A percentile compares a stretch with the other conserved stretches of the same genome.
Conservation (phyloP, 2,329 filamentous ascomycete genomes). For the Epicoccum sorghinum region DNA sequence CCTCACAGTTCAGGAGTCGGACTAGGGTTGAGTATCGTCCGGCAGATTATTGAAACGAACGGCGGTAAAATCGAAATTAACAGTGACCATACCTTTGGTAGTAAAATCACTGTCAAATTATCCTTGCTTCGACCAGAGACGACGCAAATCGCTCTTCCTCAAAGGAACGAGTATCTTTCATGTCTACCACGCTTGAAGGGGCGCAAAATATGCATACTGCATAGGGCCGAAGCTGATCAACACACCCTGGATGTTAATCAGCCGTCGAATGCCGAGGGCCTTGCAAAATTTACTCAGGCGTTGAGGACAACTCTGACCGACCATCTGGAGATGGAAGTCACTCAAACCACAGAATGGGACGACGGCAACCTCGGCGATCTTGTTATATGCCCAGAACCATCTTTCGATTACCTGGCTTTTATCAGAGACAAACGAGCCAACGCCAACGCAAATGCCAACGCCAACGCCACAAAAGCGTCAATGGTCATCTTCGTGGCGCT, state of each 20-base stretch:
- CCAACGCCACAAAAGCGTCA: constrained; percentile 20
- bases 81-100: constrained; percentile 25
- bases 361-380: constrained; percentile 30
- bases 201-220: constrained; percentile 36
- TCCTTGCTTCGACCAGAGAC: constrained; percentile 18
- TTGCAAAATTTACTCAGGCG: constrained; percentile 28
- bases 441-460: constrained; percentile 10
- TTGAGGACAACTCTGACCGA: constrained; percentile 29
- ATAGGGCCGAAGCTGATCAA: constrained; percentile 2
- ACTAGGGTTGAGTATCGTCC: constrained; percentile 39
- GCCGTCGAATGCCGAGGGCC: constrained; percentile 21
- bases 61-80: constrained; percentile 39
- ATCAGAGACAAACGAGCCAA: constrained; percentile 23
- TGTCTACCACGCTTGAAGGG: constrained; percentile 27
- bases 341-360: constrained; percentile 33
- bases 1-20: constrained; percentile 30
- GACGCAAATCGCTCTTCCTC: neutral
- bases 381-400: constrained; percentile 42
- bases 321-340: constrained; percentile 35
- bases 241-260: neutral
- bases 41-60: constrained; percentile 35
- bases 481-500: constrained; percentile 42
- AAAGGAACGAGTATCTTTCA: constrained; percentile 20
- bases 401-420: constrained; percentile 37
- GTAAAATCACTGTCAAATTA: constrained; percentile 26